phyloP scores from a whole-genome alignment of 345 rosid species.

The Boechera stricta region DNA sequence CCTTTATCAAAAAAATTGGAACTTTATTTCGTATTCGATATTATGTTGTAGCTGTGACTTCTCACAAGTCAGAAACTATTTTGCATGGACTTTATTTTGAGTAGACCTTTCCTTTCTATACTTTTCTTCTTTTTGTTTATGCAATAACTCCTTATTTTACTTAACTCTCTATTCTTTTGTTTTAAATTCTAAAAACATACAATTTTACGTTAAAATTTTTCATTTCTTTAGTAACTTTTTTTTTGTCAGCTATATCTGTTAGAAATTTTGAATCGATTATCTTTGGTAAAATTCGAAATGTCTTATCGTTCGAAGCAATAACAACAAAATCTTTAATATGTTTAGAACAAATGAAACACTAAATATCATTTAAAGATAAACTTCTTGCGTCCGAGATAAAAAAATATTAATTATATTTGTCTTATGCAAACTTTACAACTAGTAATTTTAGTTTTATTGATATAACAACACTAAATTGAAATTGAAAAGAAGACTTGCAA shows the following conservation, averaged over 20 bases:
- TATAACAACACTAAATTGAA: background rate
- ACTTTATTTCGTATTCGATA: background rate
- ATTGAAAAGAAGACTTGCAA: background rate
- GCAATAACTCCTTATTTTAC: background rate
- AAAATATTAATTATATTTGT: too few relatives aligned
- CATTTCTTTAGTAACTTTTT: too few relatives aligned
- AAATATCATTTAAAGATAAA: too few relatives aligned
- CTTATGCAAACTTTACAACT: background rate
- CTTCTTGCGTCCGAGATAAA: too few relatives aligned
- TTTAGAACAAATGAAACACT: too few relatives aligned
- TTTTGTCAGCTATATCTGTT: too few relatives aligned
- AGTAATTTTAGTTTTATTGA: background rate
- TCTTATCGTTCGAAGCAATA: background rate
- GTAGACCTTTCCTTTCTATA: background rate
- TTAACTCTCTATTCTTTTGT: background rate
- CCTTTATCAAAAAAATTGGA: background rate
- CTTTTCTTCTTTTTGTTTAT: background rate
- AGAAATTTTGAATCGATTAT: too few relatives aligned
- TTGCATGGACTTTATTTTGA: slow-evolving; percentile 4
- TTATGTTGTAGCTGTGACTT: background rate
- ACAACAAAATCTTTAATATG: background rate
- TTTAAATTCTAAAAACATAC: too few relatives aligned
- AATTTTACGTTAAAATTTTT: too few relatives aligned
- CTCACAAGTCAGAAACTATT: background rate
- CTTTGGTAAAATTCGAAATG: background rate